Evolutionary conservation across 306 rosid genomes (phyloP).

Genomic region (Crotalaria pallida): DNA sequence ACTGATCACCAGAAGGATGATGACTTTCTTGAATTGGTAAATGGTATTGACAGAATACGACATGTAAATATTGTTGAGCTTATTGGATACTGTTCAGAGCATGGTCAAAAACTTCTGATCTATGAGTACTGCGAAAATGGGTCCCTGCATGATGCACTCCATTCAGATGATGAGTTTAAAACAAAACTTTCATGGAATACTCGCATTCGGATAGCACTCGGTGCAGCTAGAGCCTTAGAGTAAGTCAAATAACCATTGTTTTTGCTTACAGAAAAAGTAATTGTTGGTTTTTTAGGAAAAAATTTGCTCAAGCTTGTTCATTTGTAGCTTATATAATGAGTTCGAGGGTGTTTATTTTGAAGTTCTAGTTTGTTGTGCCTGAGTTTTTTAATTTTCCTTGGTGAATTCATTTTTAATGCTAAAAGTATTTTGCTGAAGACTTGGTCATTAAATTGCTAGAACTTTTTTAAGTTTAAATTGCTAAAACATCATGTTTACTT

Average conservation of each 20-base stretch:
- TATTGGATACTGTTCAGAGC: constrained; percentile 91
- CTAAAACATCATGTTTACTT: not conserved
- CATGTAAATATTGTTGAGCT: constrained; percentile 84
- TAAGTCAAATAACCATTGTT: constrained; percentile 42
- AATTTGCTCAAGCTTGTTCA: constrained; percentile 3
- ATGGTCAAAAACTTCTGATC: constrained; percentile 91
- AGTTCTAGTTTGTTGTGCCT: constrained; percentile 1
- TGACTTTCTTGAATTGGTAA: constrained; percentile 78
- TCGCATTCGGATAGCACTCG: constrained; percentile 90
- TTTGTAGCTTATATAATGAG: constrained; percentile 8
- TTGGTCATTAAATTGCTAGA: not conserved
- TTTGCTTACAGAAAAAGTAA: not conserved
- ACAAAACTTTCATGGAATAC: constrained; percentile 69
- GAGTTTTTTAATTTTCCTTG: not conserved
- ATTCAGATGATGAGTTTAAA: constrained; percentile 64
- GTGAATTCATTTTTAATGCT: not conserved
- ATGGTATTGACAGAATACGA: constrained; percentile 68
- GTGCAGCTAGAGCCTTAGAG: constrained; percentile 96
- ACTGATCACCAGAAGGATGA: constrained; percentile 65
- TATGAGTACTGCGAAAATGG: constrained; percentile 81
- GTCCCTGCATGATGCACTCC: constrained; percentile 74
- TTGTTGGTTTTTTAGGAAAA: not conserved
- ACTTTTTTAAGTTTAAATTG: not conserved
- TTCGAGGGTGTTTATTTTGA: constrained; percentile 7
- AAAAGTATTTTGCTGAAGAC: not conserved